phyloP scores from a whole-genome alignment of 768 basidiomycete genomes.

The Phlebiopsis flavidoalba region DNA sequence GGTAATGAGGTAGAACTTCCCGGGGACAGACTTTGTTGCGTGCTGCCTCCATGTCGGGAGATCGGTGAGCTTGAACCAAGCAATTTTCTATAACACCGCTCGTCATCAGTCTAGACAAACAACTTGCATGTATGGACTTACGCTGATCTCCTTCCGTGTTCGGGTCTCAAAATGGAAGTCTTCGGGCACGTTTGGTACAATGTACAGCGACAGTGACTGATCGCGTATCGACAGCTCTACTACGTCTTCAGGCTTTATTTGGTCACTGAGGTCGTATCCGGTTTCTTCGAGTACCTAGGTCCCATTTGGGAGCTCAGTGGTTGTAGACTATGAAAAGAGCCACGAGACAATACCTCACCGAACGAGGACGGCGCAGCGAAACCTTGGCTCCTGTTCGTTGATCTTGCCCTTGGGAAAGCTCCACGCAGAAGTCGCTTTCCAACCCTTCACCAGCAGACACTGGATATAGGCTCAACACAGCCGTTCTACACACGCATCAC shows the following conservation, averaged over 20 bases:
- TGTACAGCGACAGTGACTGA: slow-evolving; percentile 86
- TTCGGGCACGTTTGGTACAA: slow-evolving; percentile 86
- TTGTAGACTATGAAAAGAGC: neutral
- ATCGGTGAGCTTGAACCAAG: slow-evolving; percentile 89
- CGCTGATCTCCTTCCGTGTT: slow-evolving; percentile 97
- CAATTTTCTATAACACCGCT: slow-evolving; percentile 68
- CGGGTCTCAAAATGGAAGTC: slow-evolving; percentile 86
- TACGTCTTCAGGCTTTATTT: slow-evolving; percentile 60
- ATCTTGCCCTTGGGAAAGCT: slow-evolving; percentile 99
- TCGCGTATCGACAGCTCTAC: slow-evolving; percentile 87
- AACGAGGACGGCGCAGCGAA: slow-evolving; percentile 81
- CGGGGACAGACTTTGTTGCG: slow-evolving; percentile 43
- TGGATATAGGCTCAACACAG: slow-evolving; percentile 27
- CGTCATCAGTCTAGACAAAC: slow-evolving; percentile 13
- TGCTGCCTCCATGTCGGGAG: slow-evolving; percentile 90
- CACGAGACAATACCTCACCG: slow-evolving; percentile 72
- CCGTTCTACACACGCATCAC: slow-evolving; percentile 2
- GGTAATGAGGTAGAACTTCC: slow-evolving; percentile 92
- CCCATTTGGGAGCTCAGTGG: neutral
- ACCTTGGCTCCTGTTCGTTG: slow-evolving; percentile 84
- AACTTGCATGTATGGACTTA: slow-evolving; percentile 33
- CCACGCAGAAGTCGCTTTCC: slow-evolving; percentile 96
- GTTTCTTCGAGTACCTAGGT: slow-evolving; percentile 94
- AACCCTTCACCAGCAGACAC: slow-evolving; percentile 98
- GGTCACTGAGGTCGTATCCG: slow-evolving; percentile 79